Conservation (phyloP, 495 filamentous ascomycete genomes). For the Beverwykella pulmonaria region DNA sequence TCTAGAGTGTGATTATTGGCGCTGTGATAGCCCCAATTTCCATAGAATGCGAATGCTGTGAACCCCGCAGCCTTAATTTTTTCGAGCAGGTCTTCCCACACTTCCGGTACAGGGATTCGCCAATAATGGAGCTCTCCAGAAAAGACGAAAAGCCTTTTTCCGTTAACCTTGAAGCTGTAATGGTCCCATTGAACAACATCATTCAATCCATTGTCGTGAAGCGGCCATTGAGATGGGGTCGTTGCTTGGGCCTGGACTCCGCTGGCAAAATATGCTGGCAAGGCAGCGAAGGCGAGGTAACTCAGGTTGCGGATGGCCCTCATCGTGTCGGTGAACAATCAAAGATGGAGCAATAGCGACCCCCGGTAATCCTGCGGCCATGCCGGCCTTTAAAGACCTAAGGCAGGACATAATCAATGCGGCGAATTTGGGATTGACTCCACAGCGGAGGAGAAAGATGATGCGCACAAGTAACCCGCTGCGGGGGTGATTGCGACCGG, state of each 20-base stretch:
- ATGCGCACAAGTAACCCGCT: not conserved
- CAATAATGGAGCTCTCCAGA: constrained; percentile 63
- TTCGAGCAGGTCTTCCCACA: constrained; percentile 65
- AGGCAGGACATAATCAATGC: not conserved
- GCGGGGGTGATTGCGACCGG: constrained; percentile 1
- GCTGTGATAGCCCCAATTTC: constrained; percentile 61
- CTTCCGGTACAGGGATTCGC: constrained; percentile 59
- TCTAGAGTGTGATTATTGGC: constrained; percentile 53
- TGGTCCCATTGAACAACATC: constrained; percentile 60
- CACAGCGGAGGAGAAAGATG: not conserved
- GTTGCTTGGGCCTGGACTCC: not conserved
- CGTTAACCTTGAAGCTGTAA: constrained; percentile 61
- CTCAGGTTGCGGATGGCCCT: not conserved
- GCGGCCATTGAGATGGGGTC: constrained; percentile 46
- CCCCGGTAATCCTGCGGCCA: not conserved
- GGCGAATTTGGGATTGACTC: not conserved
- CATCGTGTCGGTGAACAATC: not conserved
- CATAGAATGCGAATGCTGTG: constrained; percentile 59
- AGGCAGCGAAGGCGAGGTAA: not conserved
- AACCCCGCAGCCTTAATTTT: constrained; percentile 64
- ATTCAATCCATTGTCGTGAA: constrained; percentile 56
- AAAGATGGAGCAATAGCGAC: not conserved
- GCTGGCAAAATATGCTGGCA: not conserved
- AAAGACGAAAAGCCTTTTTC: constrained; percentile 59
- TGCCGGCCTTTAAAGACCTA: not conserved